Evolutionary conservation across 768 basidiomycete genomes (phyloP).

Genomic region (Collybiopsis luxurians): DNA sequence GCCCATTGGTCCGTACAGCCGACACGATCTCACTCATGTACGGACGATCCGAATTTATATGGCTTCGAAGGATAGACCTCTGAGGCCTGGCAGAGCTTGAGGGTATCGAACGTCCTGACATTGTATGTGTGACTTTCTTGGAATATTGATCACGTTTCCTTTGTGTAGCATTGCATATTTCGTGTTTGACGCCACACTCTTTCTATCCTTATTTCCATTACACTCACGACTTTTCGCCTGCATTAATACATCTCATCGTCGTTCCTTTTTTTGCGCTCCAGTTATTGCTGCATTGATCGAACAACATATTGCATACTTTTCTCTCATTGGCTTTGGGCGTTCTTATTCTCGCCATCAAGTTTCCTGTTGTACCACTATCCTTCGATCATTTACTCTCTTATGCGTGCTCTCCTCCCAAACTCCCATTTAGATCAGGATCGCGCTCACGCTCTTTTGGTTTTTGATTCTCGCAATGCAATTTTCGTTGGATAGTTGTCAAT

Average conservation of each 20-base stretch:
- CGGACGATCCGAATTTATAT: conserved; percentile 52
- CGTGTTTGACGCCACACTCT: conserved; percentile 2
- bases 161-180: background rate
- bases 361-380: background rate
- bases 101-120: background rate
- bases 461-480: background rate
- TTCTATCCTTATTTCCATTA: conserved; percentile 1
- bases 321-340: conserved; percentile 7
- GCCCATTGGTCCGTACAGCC: conserved; percentile 16
- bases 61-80: conserved; percentile 36
- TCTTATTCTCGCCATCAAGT: background rate
- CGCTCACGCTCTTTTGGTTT: background rate
- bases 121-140: background rate
- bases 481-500: background rate
- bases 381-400: background rate
- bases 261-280: background rate
- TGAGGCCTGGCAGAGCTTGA: background rate
- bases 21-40: conserved; percentile 36
- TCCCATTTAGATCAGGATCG: background rate
- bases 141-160: too few relatives aligned
- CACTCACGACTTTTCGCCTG: background rate
- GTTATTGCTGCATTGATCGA: too few relatives aligned
- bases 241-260: background rate
- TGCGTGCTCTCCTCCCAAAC: background rate
- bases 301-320: conserved; percentile 2